These are phyloP conservation scores for Hyaloscypha finlandica DNA, from an alignment of 495 filamentous ascomycete genomes.

Conservation along the genomic window DNA sequence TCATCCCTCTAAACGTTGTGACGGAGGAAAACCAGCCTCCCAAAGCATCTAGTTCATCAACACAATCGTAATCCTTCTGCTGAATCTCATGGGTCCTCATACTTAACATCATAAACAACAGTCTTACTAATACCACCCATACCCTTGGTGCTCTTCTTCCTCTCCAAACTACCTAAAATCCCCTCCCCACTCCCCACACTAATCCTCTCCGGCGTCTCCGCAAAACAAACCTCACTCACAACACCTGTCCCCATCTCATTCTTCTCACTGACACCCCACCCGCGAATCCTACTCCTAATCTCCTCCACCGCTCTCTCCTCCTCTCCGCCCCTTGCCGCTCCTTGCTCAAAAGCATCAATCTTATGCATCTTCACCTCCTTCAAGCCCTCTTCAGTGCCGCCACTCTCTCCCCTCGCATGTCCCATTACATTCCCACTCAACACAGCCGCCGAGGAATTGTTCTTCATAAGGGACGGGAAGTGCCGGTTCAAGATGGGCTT, in stretches of 20 bases:
- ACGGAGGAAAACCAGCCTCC: background rate
- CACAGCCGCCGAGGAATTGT: background rate
- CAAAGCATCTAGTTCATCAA: background rate
- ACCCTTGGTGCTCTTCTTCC: background rate
- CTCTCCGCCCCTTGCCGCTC: background rate
- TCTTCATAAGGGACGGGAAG: background rate
- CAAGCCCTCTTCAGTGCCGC: background rate
- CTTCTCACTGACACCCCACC: background rate
- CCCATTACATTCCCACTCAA: background rate
- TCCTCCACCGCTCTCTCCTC: constrained; percentile 1
- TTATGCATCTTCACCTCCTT: background rate
- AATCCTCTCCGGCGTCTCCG: background rate
- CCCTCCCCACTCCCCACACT: background rate
- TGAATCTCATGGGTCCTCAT: constrained; percentile 1
- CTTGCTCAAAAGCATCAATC: background rate
- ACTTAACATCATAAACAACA: constrained; percentile 11
- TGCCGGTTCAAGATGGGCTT: constrained; percentile 3
- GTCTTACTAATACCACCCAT: constrained; percentile 7
- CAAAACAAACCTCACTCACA: background rate
- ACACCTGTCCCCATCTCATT: background rate
- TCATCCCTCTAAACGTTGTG: background rate
- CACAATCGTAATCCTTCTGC: background rate
- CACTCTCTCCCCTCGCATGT: background rate
- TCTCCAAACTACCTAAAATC: background rate
- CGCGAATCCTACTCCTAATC: background rate